These are phyloP conservation scores for Cutaneotrichosporon dermatis DNA, from an alignment of 1,284 basidiomycete genomes.

Conservation along the genomic window DNA sequence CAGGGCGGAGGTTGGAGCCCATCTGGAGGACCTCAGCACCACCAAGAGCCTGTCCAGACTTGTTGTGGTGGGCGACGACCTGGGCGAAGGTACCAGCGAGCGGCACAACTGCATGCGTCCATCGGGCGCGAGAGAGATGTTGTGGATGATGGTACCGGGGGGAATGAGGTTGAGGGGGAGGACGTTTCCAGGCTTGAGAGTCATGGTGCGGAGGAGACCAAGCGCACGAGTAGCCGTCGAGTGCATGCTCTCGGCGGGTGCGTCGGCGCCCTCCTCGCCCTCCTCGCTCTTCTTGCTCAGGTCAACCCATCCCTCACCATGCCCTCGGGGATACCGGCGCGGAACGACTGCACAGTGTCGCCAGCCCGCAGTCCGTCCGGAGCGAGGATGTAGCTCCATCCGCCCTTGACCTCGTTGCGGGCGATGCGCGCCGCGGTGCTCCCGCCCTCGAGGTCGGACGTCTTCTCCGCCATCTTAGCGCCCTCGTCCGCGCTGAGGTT, in stretches of 20 bases:
- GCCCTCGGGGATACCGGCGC: conserved; percentile 71
- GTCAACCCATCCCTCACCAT: conserved; percentile 60
- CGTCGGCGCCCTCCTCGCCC: background rate
- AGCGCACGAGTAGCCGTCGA: conserved; percentile 54
- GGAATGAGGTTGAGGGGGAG: conserved; percentile 88
- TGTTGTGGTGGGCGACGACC: conserved; percentile 62
- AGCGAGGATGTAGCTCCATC: conserved; percentile 80
- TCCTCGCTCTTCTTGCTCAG: conserved; percentile 7
- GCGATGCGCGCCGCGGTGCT: conserved; percentile 10
- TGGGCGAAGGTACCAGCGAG: conserved; percentile 79
- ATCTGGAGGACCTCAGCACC: conserved; percentile 40
- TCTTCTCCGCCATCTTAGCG: conserved; percentile 29
- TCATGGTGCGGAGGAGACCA: conserved; percentile 78
- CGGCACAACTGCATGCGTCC: conserved; percentile 81
- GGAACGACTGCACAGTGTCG: conserved; percentile 81
- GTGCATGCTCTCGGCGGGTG: conserved; percentile 53
- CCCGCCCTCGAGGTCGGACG: conserved; percentile 14
- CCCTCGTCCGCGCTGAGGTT: conserved; percentile 27
- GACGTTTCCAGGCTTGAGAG: conserved; percentile 88
- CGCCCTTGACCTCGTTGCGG: conserved; percentile 41
- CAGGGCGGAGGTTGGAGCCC: conserved; percentile 26
- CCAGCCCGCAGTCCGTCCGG: conserved; percentile 85
- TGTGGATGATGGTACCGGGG: conserved; percentile 85
- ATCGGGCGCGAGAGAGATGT: conserved; percentile 68
- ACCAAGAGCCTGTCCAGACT: conserved; percentile 50